Percentiles rank a stretch among this genome's conserved stretches.
phyloP scores from a whole-genome alignment of 2,329 filamentous ascomycete species.

The Eutypella sp. region DNA sequence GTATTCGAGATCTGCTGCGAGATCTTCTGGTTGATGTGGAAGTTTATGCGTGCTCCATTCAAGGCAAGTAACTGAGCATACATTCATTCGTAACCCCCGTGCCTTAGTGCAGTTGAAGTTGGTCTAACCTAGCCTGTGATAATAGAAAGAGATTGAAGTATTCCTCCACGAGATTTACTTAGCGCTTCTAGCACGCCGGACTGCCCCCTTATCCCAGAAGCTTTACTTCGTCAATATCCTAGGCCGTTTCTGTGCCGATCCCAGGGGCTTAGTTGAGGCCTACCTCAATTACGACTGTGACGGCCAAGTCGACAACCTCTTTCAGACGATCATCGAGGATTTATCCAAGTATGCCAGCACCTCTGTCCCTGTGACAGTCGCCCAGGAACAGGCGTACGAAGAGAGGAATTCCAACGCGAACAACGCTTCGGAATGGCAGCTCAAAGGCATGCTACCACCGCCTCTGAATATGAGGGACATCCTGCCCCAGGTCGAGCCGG shows the following conservation, averaged over 20 bases:
- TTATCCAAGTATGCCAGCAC: slow-evolving; percentile 80
- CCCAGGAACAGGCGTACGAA: slow-evolving; percentile 82
- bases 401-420: slow-evolving; percentile 64
- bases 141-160: slow-evolving; percentile 90
- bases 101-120: slow-evolving; percentile 55
- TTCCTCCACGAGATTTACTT: slow-evolving; percentile 98
- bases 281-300: slow-evolving; percentile 99
- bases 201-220: slow-evolving; percentile 84
- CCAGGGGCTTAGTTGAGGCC: slow-evolving; percentile 83
- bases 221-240: slow-evolving; percentile 85
- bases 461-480: slow-evolving; percentile 79
- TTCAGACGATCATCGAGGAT: slow-evolving; percentile 91
- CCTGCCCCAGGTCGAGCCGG: slow-evolving; percentile 50
- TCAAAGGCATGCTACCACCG: slow-evolving; percentile 78
- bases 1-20: slow-evolving; percentile 96
- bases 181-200: slow-evolving; percentile 81
- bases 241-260: slow-evolving; percentile 77
- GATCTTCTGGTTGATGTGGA: slow-evolving; percentile 97
- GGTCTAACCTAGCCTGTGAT: slow-evolving; percentile 19
- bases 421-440: slow-evolving; percentile 72
- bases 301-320: slow-evolving; percentile 92
- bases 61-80: slow-evolving; percentile 58
- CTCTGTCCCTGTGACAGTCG: slow-evolving; percentile 67
- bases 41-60: slow-evolving; percentile 86
- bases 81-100: no score